phyloP scores from a whole-genome alignment of 2,329 filamentous ascomycete genomes.

The Ophiocordyceps sinensis region DNA sequence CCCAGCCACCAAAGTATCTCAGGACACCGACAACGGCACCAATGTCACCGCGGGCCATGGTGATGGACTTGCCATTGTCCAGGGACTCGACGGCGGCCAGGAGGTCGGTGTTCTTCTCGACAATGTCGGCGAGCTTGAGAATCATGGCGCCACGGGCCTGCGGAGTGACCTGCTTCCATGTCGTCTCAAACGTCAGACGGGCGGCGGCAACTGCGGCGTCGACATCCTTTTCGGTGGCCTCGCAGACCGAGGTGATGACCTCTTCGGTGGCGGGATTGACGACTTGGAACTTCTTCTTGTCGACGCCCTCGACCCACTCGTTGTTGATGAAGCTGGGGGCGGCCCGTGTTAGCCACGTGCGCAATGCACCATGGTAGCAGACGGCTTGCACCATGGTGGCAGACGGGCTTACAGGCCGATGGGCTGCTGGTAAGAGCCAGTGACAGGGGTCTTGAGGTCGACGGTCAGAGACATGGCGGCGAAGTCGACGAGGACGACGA shows the following conservation, averaged over 20 bases:
- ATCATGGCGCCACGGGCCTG: constrained; percentile 56
- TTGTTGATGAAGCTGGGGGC: constrained; percentile 71
- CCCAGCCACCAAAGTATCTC: constrained; percentile 67
- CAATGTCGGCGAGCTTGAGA: constrained; percentile 63
- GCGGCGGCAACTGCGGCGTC: constrained; percentile 71
- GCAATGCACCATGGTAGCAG: no score
- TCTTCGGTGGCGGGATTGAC: constrained; percentile 80
- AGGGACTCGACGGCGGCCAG: constrained; percentile 74
- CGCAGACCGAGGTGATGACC: constrained; percentile 67
- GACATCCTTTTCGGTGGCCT: constrained; percentile 79
- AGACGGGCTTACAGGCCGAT: constrained; percentile 45
- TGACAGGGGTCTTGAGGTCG: constrained; percentile 54
- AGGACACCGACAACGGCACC: constrained; percentile 52
- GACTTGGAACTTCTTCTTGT: constrained; percentile 84
- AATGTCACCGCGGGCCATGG: constrained; percentile 64
- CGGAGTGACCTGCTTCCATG: constrained; percentile 55
- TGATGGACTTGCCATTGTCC: constrained; percentile 76
- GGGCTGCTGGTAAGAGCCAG: constrained; percentile 44
- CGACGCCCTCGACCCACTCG: constrained; percentile 64
- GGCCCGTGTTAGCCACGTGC: not conserved
- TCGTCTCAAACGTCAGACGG: constrained; percentile 68
- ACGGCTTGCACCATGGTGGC: no score
- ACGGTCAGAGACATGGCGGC: constrained; percentile 33
- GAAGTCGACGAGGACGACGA: not conserved
- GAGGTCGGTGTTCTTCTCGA: constrained; percentile 62